phyloP scores from a whole-genome alignment of 2,329 filamentous ascomycete species.

The Scedosporium dehoogii region DNA sequence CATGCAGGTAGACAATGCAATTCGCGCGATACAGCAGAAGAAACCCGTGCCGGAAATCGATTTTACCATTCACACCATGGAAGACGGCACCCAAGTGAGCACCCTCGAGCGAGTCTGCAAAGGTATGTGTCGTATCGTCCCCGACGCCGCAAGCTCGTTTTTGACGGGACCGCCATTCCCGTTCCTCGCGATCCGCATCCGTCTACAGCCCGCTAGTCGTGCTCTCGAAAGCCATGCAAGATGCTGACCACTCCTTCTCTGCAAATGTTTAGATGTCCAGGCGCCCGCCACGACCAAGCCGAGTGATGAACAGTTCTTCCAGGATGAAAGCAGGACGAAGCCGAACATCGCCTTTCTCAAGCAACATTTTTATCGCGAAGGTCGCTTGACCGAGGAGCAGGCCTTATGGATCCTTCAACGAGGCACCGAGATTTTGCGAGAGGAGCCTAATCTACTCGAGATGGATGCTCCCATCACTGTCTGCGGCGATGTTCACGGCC shows the following conservation, averaged over 20 bases:
- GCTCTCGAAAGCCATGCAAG: too few relatives aligned
- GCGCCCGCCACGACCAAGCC: constrained; percentile 90
- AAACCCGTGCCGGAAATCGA: constrained; percentile 95
- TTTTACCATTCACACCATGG: constrained; percentile 97
- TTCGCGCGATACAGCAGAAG: constrained; percentile 89
- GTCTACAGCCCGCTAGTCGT: too few relatives aligned
- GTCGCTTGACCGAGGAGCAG: constrained; percentile 92
- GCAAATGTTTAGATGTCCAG: constrained; percentile 68
- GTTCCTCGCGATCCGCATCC: too few relatives aligned
- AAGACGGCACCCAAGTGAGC: constrained; percentile 91
- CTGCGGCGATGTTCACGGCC: constrained; percentile 94
- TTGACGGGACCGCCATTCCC: too few relatives aligned
- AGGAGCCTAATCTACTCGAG: constrained; percentile 91
- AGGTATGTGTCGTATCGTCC: constrained; percentile 50
- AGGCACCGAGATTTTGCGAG: constrained; percentile 76
- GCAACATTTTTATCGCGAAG: constrained; percentile 97
- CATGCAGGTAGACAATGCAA: constrained; percentile 73
- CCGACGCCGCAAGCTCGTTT: too few relatives aligned
- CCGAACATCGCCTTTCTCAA: constrained; percentile 92
- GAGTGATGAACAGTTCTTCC: constrained; percentile 89
- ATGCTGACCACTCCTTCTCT: background rate
- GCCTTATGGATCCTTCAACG: constrained; percentile 88
- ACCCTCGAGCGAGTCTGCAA: constrained; percentile 95
- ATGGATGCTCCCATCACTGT: constrained; percentile 99
- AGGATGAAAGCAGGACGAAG: constrained; percentile 74